Conservation (phyloP, 2,329 filamentous ascomycete species). For the Gaeumannomyces sp. region DNA sequence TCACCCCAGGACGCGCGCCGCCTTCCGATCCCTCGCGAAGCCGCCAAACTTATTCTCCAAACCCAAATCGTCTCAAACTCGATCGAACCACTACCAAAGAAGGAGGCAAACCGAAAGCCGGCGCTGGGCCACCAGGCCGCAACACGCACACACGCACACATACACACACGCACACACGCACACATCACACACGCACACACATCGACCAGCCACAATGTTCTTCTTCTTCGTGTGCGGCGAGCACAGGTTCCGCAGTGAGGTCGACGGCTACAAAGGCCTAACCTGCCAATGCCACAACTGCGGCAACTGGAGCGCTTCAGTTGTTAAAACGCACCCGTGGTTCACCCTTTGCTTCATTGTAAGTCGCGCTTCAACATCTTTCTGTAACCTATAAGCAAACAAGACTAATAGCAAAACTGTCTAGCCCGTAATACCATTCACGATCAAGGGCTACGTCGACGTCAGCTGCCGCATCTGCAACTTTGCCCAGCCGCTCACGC, state of each 20-base stretch:
- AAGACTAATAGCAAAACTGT: not conserved
- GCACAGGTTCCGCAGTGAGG: conserved; percentile 53
- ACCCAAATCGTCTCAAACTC: not conserved
- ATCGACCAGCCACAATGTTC: conserved; percentile 38
- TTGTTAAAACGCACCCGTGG: conserved; percentile 62
- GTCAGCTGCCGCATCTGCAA: conserved; percentile 70
- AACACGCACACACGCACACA: not conserved
- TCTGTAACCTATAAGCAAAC: not conserved
- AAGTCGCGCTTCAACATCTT: conserved; percentile 21
- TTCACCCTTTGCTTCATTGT: conserved; percentile 76
- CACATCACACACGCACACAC: too few species aligned
- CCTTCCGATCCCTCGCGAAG: too few species aligned
- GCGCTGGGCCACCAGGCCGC: too few species aligned
- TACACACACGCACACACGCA: too few species aligned
- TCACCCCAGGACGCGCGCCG: not conserved
- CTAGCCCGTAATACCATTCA: conserved; percentile 66
- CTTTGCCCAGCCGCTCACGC: conserved; percentile 62
- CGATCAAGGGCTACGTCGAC: conserved; percentile 60
- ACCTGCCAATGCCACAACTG: conserved; percentile 61
- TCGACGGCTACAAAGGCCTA: conserved; percentile 55
- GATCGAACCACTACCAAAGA: not conserved
- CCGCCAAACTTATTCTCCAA: too few species aligned
- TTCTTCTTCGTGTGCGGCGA: conserved; percentile 58
- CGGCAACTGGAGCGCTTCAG: conserved; percentile 55
- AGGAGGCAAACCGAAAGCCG: not conserved